These are phyloP conservation scores for Botryotinia convoluta DNA, from an alignment of 2,329 filamentous ascomycete species.

Conservation along the genomic window DNA sequence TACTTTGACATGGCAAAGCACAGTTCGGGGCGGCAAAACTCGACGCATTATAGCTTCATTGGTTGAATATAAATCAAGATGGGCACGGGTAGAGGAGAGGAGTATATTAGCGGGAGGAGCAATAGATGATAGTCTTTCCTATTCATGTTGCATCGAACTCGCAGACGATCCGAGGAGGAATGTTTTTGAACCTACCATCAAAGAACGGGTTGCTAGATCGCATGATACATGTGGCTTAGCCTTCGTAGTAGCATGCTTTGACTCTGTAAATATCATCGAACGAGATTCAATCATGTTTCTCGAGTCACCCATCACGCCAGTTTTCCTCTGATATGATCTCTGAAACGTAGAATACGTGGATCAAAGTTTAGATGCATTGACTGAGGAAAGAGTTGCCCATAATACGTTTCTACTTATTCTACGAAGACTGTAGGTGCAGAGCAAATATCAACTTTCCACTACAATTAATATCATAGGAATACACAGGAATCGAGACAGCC, in stretches of 20 bases:
- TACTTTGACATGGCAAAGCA: not conserved
- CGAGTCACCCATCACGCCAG: not conserved
- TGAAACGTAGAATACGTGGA: not conserved
- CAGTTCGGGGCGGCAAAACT: not conserved
- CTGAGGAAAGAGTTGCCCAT: not conserved
- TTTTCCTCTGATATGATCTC: not conserved
- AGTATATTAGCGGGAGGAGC: rapidly evolving
- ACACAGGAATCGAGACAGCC: not conserved
- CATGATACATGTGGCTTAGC: not conserved
- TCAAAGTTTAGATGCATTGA: not conserved
- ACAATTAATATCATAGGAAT: not conserved
- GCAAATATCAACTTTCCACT: not conserved
- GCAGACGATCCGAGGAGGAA: not conserved
- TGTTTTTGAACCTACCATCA: not conserved
- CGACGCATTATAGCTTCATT: not conserved
- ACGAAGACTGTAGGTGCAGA: not conserved
- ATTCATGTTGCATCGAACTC: not conserved
- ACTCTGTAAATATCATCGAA: not conserved
- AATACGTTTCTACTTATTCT: not conserved
- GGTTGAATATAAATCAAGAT: not conserved
- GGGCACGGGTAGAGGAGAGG: not conserved
- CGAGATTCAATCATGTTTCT: not conserved
- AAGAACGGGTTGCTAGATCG: not conserved
- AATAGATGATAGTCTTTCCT: not conserved
- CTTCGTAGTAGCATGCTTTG: too few species aligned